These are phyloP conservation scores for Dictyostelium firmibasis DNA, from an alignment of 78 protist genomes.

Conservation along the genomic window DNA sequence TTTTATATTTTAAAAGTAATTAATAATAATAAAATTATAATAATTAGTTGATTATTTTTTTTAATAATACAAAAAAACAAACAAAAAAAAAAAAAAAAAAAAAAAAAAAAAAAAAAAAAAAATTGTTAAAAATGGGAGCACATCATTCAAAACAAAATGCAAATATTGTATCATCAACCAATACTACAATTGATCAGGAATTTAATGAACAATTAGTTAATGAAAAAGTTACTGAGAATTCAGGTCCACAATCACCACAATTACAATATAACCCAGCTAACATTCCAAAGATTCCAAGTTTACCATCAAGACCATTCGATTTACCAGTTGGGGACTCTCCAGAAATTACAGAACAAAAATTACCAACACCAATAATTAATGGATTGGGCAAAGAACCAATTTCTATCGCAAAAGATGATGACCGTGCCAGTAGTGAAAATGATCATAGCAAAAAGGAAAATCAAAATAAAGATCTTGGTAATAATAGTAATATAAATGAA, in stretches of 20 bases:
- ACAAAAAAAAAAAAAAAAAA: not conserved
- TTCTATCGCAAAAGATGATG: not conserved
- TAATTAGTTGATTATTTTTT: not conserved
- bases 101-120: not conserved
- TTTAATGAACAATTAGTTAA: not conserved
- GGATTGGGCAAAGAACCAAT: not conserved
- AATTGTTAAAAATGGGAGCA: too few species aligned
- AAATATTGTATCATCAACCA: not conserved
- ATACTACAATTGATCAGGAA: not conserved
- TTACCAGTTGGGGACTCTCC: constrained; percentile 31
- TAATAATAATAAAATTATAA: too few species aligned
- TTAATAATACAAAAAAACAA: not conserved
- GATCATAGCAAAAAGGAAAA: not conserved
- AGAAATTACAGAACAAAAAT: not conserved
- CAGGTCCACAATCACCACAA: not conserved
- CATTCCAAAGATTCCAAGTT: constrained; percentile 9
- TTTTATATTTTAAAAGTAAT: too few species aligned
- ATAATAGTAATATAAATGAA: too few species aligned
- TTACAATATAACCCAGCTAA: not conserved
- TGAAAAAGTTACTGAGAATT: not conserved
- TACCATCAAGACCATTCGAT: not conserved
- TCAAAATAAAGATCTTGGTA: not conserved
- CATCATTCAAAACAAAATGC: not conserved
- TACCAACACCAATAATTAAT: not conserved
- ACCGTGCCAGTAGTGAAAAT: too few species aligned